These are phyloP conservation scores for Fraxinus excelsior DNA, from an alignment of 257 asterid genomes.

Conservation along the genomic window DNA sequence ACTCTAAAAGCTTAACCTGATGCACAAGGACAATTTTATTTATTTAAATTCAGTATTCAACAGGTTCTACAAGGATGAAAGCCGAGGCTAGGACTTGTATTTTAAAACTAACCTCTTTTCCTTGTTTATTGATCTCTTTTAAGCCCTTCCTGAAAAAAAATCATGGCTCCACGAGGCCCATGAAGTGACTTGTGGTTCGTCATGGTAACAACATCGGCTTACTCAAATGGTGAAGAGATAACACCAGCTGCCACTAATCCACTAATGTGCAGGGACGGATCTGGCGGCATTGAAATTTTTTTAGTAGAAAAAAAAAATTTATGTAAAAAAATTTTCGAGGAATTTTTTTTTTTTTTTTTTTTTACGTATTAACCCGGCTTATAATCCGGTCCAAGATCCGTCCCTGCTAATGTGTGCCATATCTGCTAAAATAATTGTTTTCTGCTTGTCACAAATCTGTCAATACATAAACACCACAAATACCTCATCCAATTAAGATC, in stretches of 20 bases:
- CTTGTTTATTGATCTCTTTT: slow-evolving; percentile 91
- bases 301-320: no score
- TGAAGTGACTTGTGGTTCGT: slow-evolving; percentile 97
- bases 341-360: no score
- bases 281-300: no score
- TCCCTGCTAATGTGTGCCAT: slow-evolving; percentile 74
- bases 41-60: no score
- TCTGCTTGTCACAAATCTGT: slow-evolving; percentile 76
- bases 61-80: background rate
- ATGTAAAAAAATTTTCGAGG: no score
- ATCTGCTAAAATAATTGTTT: slow-evolving; percentile 56
- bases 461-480: slow-evolving; percentile 26
- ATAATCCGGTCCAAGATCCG: no score
- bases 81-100: background rate
- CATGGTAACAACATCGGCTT: slow-evolving; percentile 94
- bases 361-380: no score
- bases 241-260: slow-evolving; percentile 65
- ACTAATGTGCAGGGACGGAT: no score
- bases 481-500: slow-evolving; percentile 1
- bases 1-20: background rate
- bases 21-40: background rate
- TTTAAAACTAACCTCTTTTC: slow-evolving; percentile 69
- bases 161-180: slow-evolving; percentile 99
- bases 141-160: slow-evolving; percentile 90
- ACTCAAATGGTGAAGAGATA: slow-evolving; percentile 76